Base-by-base conservation (phyloP, 352 stramenopile genomes). In the Phytophthora foliorum region DNA sequence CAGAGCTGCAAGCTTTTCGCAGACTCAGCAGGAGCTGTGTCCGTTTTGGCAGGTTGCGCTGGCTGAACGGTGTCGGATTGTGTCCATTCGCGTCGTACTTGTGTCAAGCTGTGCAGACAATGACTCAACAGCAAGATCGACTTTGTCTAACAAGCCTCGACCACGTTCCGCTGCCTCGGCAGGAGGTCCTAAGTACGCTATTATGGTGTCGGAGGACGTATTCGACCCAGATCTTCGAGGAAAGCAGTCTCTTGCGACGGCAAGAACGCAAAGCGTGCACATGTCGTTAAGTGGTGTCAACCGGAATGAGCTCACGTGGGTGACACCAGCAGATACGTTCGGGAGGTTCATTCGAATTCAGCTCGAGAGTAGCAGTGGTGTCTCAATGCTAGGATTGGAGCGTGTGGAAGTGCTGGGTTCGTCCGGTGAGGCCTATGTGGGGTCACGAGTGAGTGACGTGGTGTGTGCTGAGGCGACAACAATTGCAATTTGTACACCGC, bases 21-120 rank as follows among this genome's bases (percentile, higher is more conserved):
- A 95, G 57, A 92, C 87, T 0, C 85, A 93, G 69, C 84, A 91
- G 39, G 87, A 95, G 52, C 51, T 81, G 24, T 93, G 82, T 78
- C 87, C 87, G 6, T 95, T 95, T 52, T 95, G 87, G 87, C 78
- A 95, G 36, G 73, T 86, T 3, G 51, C 60, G 14, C 42, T 91
- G 24, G 7, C 50, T 19, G 45, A 65, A 25, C 66, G 80, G 36
- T 79, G 75, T 52, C 78, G 77, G 5, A 82, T 92, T 32, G 72
- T 86, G 41, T 70, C 57, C 25, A 72, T 90, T 4, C 59, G 73
- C 0, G 62, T 91, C 5, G 50, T 77, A 2, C 41, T 86, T 17
- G 45, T 61, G 31, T 34, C 49, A 70, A 75, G 11, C 25, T 42
- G 27, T 9, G 65, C 6, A 3, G 50, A 53, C 19, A 39, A 6